A percentile compares a stretch with the other conserved stretches of the same genome.
Evolutionary conservation across 2,329 filamentous ascomycete genomes (phyloP).

Genomic region (Penicillium sp.): DNA sequence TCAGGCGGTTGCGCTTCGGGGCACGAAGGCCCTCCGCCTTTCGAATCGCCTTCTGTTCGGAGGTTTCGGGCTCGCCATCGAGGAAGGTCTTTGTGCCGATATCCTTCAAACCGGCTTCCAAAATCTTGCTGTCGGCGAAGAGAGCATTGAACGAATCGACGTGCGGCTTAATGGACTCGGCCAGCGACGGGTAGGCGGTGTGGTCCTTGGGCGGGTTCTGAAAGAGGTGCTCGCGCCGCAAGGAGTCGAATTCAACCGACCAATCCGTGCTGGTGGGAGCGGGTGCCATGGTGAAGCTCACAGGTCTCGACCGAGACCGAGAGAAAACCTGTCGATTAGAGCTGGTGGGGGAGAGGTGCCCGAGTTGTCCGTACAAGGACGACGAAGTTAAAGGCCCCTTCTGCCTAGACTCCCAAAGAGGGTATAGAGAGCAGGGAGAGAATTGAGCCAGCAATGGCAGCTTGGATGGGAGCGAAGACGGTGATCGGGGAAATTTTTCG

Average conservation of each 20-base stretch:
- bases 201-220: slow-evolving; percentile 81
- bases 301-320: slow-evolving; percentile 9
- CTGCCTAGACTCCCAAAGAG: slow-evolving; percentile 16
- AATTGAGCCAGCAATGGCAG: slow-evolving; percentile 27
- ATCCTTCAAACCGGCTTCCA: slow-evolving; percentile 76
- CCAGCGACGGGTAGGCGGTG: slow-evolving; percentile 82
- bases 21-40: slow-evolving; percentile 56
- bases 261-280: slow-evolving; percentile 67
- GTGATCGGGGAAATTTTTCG: slow-evolving; percentile 42
- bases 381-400: slow-evolving; percentile 8
- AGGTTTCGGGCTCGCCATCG: slow-evolving; percentile 64
- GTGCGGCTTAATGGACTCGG: slow-evolving; percentile 83
- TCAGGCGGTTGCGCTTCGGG: slow-evolving; percentile 67
- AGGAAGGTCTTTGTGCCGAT: slow-evolving; percentile 87
- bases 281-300: slow-evolving; percentile 49
- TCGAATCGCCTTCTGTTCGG: slow-evolving; percentile 37
- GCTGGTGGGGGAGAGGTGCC: background rate
- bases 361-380: background rate
- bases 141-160: slow-evolving; percentile 94
- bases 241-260: slow-evolving; percentile 81
- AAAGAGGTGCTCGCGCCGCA: slow-evolving; percentile 85
- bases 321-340: slow-evolving; percentile 8
- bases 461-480: slow-evolving; percentile 23
- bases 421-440: slow-evolving; percentile 19
- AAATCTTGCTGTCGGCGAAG: slow-evolving; percentile 69